These are phyloP conservation scores for Phytophthora colocasiae DNA, from an alignment of 352 stramenopile species.

Conservation along the genomic window DNA sequence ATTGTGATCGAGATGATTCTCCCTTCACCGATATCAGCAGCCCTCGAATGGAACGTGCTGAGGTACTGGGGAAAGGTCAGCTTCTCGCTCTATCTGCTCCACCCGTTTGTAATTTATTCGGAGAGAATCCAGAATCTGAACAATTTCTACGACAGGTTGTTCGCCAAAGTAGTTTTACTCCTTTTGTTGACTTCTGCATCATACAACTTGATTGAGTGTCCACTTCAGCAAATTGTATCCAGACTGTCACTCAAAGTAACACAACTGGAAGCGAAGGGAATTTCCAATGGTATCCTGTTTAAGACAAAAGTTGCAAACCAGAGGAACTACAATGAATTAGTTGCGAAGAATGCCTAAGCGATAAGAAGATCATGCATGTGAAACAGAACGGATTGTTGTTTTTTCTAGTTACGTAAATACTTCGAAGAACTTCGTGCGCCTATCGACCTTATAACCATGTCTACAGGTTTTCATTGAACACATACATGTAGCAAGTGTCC, in stretches of 20 bases:
- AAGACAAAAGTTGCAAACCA: too few relatives aligned
- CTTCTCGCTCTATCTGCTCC: slow-evolving; percentile 53
- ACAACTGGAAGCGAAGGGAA: too few relatives aligned
- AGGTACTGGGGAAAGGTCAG: slow-evolving; percentile 51
- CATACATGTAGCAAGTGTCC: slow-evolving; percentile 22
- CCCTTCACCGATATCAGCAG: slow-evolving; percentile 29
- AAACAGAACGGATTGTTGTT: too few relatives aligned
- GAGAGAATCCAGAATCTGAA: slow-evolving; percentile 17
- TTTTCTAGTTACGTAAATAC: too few relatives aligned
- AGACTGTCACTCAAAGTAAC: too few relatives aligned
- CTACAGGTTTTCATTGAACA: slow-evolving; percentile 6
- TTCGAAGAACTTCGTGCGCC: too few relatives aligned
- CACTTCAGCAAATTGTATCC: slow-evolving; percentile 30
- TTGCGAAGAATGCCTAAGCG: too few relatives aligned
- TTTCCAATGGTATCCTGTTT: too few relatives aligned
- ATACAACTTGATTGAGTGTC: slow-evolving; percentile 52
- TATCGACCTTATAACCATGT: too few relatives aligned
- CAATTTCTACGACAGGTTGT: slow-evolving; percentile 46
- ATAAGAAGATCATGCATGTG: too few relatives aligned
- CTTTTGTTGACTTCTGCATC: slow-evolving; percentile 31
- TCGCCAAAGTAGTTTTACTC: slow-evolving; percentile 35
- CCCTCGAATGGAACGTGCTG: slow-evolving; percentile 49
- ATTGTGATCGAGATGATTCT: slow-evolving; percentile 48
- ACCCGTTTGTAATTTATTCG: slow-evolving; percentile 41
- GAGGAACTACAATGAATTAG: too few relatives aligned